A percentile compares a stretch with the other conserved stretches of the same genome.
Evolutionary conservation across 2,329 filamentous ascomycete species (phyloP).

Genomic region (Sclerotinia nivalis): DNA sequence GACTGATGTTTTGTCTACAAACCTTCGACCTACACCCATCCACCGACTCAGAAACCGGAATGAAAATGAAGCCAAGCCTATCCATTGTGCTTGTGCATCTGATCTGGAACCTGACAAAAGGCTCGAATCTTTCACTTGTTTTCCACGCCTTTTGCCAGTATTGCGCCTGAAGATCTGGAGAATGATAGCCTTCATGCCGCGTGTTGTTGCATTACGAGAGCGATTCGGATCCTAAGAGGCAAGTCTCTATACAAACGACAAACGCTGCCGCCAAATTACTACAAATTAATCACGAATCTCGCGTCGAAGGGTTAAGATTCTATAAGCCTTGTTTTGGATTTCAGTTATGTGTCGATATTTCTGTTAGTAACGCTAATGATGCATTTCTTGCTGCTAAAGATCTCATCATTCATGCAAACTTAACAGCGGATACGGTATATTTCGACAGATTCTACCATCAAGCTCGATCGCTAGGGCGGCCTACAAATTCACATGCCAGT

Average conservation of each 20-base stretch:
- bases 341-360: background rate
- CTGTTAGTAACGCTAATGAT: background rate
- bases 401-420: background rate
- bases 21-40: background rate
- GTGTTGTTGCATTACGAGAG: background rate
- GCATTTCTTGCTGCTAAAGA: background rate
- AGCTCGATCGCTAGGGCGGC: background rate
- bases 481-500: background rate
- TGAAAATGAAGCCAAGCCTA: background rate
- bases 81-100: background rate
- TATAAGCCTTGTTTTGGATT: background rate
- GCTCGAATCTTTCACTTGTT: background rate
- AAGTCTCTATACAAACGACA: background rate
- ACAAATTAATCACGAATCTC: background rate
- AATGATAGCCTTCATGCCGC: background rate
- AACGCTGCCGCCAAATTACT: background rate
- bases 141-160: background rate
- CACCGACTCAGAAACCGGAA: background rate
- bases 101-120: background rate
- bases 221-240: fast-evolving
- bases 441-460: background rate
- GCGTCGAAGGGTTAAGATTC: background rate
- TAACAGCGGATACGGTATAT: background rate
- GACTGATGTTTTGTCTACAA: background rate
- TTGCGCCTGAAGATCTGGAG: background rate